phyloP scores from a whole-genome alignment of 208 protist species.

The Strigomonas culicis region DNA sequence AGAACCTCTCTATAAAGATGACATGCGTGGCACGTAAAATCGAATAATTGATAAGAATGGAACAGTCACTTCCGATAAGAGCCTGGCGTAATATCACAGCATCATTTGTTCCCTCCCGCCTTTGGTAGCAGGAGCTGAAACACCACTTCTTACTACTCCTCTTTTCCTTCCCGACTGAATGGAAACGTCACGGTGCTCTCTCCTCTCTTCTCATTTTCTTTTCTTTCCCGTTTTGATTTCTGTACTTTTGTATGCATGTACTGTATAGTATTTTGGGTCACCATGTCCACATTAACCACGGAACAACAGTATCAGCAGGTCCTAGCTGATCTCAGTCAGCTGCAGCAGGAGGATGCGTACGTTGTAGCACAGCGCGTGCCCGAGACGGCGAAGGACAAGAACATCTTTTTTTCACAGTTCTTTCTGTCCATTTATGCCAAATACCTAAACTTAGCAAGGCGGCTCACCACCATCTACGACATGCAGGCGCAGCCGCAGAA shows the following conservation, averaged over 20 bases:
- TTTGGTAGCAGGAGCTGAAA: no score
- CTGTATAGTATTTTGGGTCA: neutral
- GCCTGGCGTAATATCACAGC: no score
- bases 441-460: conserved; percentile 84
- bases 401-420: conserved; percentile 64
- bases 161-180: no score
- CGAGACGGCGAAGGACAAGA: conserved; percentile 37
- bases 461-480: conserved; percentile 86
- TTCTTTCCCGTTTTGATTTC: neutral
- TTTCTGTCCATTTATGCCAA: conserved; percentile 89
- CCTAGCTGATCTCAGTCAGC: conserved; percentile 56
- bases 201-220: neutral
- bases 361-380: conserved; percentile 35
- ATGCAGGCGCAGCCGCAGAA: conserved; percentile 94
- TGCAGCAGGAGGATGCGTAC: conserved; percentile 64
- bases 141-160: no score
- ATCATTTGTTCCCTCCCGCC: no score
- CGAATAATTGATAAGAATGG: no score
- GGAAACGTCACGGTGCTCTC: no score
- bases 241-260: neutral
- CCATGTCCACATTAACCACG: conserved; percentile 83
- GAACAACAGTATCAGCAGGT: conserved; percentile 77
- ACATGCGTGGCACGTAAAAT: no score
- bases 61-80: no score
- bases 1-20: no score